Conservation (phyloP, 1,284 basidiomycete genomes). For the Rhodotorula mucilaginosa region DNA sequence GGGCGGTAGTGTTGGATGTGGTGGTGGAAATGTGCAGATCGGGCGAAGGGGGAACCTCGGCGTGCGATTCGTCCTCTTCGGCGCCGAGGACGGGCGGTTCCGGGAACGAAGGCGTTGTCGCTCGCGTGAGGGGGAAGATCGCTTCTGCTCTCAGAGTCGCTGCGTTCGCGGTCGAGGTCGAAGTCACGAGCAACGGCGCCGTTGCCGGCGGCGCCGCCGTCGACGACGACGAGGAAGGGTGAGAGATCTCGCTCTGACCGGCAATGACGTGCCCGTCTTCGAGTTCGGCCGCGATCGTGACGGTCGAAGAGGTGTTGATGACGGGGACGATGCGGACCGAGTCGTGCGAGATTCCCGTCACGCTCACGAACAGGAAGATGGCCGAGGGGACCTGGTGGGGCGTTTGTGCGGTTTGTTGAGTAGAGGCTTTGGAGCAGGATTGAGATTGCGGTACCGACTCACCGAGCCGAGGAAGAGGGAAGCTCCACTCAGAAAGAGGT, state of each 20-base stretch:
- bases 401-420: slow-evolving; percentile 2
- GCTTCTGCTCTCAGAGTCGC: neutral
- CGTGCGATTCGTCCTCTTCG: slow-evolving; percentile 30
- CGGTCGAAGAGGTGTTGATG: slow-evolving; percentile 91
- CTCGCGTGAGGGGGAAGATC: slow-evolving; percentile 26
- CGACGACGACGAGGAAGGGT: slow-evolving; percentile 56
- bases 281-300: slow-evolving; percentile 93
- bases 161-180: neutral
- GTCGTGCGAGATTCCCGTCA: slow-evolving; percentile 61
- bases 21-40: neutral
- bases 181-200: neutral
- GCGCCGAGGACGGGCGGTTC: slow-evolving; percentile 37
- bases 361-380: slow-evolving; percentile 90
- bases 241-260: slow-evolving; percentile 96
- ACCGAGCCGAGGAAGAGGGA: slow-evolving; percentile 82
- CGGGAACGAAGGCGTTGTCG: slow-evolving; percentile 33
- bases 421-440: neutral
- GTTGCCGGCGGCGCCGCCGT: too few species aligned
- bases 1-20: neutral
- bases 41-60: slow-evolving; percentile 32
- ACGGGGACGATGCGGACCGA: slow-evolving; percentile 61
- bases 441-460: slow-evolving; percentile 42
- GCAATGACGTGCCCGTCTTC: slow-evolving; percentile 75
- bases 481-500: slow-evolving; percentile 64
- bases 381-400: slow-evolving; percentile 63